phyloP scores from a whole-genome alignment of 1,284 basidiomycete genomes.

The Rugosomyces carneus region DNA sequence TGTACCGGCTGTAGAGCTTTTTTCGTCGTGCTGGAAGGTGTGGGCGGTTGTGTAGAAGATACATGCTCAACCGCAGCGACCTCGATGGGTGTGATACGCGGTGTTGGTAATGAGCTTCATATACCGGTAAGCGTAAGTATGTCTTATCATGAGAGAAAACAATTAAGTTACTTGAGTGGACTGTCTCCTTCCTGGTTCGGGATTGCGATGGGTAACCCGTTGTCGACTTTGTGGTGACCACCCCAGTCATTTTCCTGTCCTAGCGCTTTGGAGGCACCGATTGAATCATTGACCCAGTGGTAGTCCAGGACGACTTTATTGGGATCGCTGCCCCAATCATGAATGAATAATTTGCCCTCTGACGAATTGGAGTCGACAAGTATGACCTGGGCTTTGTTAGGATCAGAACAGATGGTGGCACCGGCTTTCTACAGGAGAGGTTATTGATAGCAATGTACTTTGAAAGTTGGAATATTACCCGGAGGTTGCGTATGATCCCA shows the following conservation, averaged over 20 bases:
- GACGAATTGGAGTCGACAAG: constrained; percentile 47
- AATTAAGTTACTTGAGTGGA: constrained; percentile 15
- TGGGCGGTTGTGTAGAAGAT: background rate
- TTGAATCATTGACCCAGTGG: constrained; percentile 37
- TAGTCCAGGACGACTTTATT: constrained; percentile 44
- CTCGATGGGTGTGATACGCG: constrained; percentile 49
- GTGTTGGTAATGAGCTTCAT: constrained; percentile 53
- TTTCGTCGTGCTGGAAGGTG: background rate
- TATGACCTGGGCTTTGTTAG: constrained; percentile 46
- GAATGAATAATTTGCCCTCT: constrained; percentile 47
- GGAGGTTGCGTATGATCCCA: constrained; percentile 44
- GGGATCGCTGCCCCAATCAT: constrained; percentile 46
- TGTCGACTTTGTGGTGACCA: constrained; percentile 38
- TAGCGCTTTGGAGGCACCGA: constrained; percentile 35
- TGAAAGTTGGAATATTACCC: constrained; percentile 29
- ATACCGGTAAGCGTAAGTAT: constrained; percentile 15
- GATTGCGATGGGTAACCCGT: constrained; percentile 36
- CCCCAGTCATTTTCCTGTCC: constrained; percentile 51
- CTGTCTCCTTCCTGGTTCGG: constrained; percentile 29
- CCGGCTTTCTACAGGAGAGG: constrained; percentile 39
- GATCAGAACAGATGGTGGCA: constrained; percentile 40
- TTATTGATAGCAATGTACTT: background rate
- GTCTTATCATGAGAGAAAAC: constrained; percentile 14
- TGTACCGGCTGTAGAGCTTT: background rate
- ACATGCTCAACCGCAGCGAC: constrained; percentile 3